Evolutionary conservation across 176 grass and related monocot genomes (phyloP).

Genomic region (Zoysia pacifica): DNA sequence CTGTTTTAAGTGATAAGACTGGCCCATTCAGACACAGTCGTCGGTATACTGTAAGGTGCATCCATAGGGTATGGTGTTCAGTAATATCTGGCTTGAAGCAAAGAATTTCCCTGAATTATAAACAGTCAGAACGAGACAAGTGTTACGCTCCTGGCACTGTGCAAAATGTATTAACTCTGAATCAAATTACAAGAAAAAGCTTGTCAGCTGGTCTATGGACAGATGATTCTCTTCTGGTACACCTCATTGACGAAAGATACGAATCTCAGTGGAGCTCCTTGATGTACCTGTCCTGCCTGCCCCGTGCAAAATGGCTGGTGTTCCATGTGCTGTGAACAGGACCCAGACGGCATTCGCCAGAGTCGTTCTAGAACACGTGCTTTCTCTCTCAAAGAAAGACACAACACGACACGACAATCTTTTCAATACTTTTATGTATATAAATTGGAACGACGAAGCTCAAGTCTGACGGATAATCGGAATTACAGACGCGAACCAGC

Average conservation of each 20-base stretch:
- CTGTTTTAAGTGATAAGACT: neutral
- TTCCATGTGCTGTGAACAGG: slow-evolving; percentile 23
- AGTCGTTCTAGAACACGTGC: neutral
- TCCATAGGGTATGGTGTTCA: no score
- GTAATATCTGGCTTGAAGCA: neutral
- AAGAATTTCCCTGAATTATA: neutral
- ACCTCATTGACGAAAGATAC: neutral
- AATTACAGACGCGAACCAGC: slow-evolving; percentile 24
- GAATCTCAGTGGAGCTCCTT: neutral
- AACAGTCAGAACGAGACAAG: neutral
- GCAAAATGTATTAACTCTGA: no score
- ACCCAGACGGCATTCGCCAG: neutral
- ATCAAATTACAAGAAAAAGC: no score
- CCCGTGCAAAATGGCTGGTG: neutral
- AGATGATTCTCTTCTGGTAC: no score
- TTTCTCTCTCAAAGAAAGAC: neutral
- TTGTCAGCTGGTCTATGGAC: no score
- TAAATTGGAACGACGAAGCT: slow-evolving; percentile 21
- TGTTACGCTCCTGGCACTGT: no score
- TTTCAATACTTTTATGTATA: slow-evolving; percentile 28
- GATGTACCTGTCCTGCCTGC: neutral
- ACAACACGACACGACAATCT: neutral
- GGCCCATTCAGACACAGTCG: neutral
- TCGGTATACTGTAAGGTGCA: neutral
- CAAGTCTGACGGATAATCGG: slow-evolving; percentile 16